Conservation (phyloP, 2,329 filamentous ascomycete species). For the Penicillium concentricum region DNA sequence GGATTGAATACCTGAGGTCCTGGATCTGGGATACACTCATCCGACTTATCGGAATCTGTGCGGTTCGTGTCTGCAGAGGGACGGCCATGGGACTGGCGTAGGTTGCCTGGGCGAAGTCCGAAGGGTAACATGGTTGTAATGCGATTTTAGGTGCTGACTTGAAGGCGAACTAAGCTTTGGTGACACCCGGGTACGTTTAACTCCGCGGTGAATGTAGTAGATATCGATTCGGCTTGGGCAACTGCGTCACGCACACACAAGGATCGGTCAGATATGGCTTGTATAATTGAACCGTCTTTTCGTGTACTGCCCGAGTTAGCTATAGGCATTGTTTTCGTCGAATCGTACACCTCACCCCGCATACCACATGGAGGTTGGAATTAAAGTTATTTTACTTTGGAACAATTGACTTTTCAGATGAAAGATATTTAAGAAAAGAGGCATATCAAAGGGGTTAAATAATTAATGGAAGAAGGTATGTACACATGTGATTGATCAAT, state of each 20-base stretch:
- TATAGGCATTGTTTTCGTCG: neutral
- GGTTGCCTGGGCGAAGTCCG: neutral
- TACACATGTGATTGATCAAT: neutral
- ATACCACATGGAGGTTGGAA: neutral
- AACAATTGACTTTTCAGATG: neutral
- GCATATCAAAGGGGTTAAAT: neutral
- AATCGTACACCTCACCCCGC: neutral
- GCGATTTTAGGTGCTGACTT: neutral
- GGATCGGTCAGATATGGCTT: neutral
- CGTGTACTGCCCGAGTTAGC: neutral
- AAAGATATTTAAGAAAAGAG: no score
- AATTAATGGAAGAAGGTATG: neutral
- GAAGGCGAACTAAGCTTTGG: neutral
- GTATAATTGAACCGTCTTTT: neutral
- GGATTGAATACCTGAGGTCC: slow-evolving; percentile 24
- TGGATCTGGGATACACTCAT: neutral
- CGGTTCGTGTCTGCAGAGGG: neutral
- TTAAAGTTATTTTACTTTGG: neutral
- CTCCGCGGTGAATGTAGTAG: neutral
- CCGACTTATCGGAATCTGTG: neutral
- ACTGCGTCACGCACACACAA: neutral
- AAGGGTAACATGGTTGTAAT: slow-evolving; percentile 3
- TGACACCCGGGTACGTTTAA: neutral
- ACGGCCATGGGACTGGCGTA: neutral
- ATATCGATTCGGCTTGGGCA: neutral